Percentiles rank a stretch among this genome's conserved stretches.
phyloP scores from a whole-genome alignment of 257 asterid species.

The Cruciata laevipes region DNA sequence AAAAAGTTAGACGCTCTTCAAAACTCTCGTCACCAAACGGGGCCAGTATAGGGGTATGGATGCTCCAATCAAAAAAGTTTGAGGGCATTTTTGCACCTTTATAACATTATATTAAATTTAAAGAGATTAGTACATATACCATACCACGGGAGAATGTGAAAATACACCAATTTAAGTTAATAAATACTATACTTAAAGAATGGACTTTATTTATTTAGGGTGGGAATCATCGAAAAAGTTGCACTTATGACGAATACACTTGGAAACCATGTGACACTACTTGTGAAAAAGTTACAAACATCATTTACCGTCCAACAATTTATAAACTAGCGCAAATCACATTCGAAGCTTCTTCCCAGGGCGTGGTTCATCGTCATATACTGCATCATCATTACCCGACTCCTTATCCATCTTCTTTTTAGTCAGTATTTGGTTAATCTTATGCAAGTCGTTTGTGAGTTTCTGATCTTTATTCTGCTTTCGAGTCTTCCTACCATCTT shows the following conservation, averaged over 20 bases:
- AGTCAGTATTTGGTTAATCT: conserved; percentile 79
- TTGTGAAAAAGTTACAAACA: not conserved
- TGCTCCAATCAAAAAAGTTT: too few species aligned
- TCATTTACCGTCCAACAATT: not conserved
- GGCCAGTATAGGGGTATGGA: too few species aligned
- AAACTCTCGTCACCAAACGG: too few species aligned
- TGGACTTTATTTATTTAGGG: too few species aligned
- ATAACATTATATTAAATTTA: too few species aligned
- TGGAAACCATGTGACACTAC: not conserved
- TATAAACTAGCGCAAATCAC: conserved; percentile 20
- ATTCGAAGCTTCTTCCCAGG: conserved; percentile 83
- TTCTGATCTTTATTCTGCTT: conserved; percentile 98
- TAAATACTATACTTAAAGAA: too few species aligned
- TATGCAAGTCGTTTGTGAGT: conserved; percentile 84
- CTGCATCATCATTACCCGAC: conserved; percentile 34
- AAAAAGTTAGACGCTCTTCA: too few species aligned
- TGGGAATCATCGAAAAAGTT: too few species aligned
- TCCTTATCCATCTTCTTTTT: conserved; percentile 74
- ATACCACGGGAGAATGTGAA: too few species aligned
- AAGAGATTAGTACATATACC: too few species aligned
- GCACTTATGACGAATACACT: not conserved
- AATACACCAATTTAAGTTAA: too few species aligned
- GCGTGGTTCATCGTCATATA: conserved; percentile 60
- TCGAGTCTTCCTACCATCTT: conserved; percentile 94
- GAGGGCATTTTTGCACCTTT: too few species aligned